Evolutionary conservation across 805 yeast species (phyloP), one percentile per base, ranked within the genome.

Genomic region (Hanseniaspora guilliermondii): DNA sequence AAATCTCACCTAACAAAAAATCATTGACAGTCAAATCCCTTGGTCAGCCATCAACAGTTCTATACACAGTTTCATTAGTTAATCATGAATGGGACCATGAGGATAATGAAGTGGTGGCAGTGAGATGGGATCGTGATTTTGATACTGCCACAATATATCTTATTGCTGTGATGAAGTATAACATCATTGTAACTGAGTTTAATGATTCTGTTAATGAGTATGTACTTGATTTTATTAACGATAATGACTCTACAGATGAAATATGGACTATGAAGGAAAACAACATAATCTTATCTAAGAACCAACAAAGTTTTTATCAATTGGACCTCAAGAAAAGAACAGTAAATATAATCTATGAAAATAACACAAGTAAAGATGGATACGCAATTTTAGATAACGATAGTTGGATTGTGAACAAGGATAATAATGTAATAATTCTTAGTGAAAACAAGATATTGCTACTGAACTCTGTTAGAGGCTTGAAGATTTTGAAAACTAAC

Each of bases 401-500:
- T 12, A 50, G 39, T 25, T 50, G 54, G 54, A 5, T 50, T 9
- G 54, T 50, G 5, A 44, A 30, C 11, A 37, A 50, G 2, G 54
- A 50, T 8, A 22, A 36, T 6, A 19, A 33, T 27, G 27, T 50
- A 11, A 36, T 50, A 7, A n/a, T 50, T 8, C 19, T 50, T 4
- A 50, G 54, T 21, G 32, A 36, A 17, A 50, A 44, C 9, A 27
- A 41, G 19, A 11, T 49, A 3, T 3, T 49, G 1, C 19, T 41
- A 11, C 16, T 49, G 2, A 33, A n/a, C 6, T 7, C 32, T 12
- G 17, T 24, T 7, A 17, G 25, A 14, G 21, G 14, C 3, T 25
- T 21, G 8, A 61, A 60, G 21, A 59, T 59, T 32, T 16, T 50
- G 22, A 42, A 37, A 36, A 22, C 17, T 1, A 50, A 50, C 19